A percentile compares a stretch with the other conserved stretches of the same genome.
phyloP scores from a whole-genome alignment of 257 asterid species.

The Nicotiana noctiflora region DNA sequence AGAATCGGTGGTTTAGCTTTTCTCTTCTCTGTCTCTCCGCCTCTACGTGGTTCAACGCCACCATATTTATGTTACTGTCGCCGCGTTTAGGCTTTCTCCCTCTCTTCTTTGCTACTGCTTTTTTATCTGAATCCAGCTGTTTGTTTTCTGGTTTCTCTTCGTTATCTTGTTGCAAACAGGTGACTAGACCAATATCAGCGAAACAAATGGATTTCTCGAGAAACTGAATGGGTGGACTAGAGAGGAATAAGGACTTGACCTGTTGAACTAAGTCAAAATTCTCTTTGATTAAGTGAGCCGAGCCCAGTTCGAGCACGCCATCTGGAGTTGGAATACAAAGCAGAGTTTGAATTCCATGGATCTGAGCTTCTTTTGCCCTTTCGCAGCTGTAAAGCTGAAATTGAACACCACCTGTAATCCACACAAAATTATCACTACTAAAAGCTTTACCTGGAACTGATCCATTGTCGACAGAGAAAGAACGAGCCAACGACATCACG shows the following conservation, averaged over 20 bases:
- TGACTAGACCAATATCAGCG: conserved; percentile 15
- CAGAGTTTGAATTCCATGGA: conserved; percentile 61
- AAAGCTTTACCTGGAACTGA: conserved; percentile 51
- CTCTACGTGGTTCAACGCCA: conserved; percentile 57
- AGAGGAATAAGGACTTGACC: conserved; percentile 37
- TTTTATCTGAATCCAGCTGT: conserved; percentile 25
- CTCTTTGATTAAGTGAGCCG: conserved; percentile 38
- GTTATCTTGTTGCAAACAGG: background rate
- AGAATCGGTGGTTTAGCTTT: conserved; percentile 80
- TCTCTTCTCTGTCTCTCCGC: conserved; percentile 90
- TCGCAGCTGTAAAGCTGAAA: conserved; percentile 53
- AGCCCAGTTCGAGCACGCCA: conserved; percentile 70
- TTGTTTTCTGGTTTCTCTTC: background rate
- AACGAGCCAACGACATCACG: conserved; percentile 62
- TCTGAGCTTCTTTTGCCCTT: conserved; percentile 66
- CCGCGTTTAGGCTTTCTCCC: conserved; percentile 46
- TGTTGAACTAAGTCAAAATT: conserved; percentile 48
- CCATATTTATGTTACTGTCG: background rate
- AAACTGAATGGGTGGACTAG: background rate
- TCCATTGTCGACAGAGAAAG: conserved; percentile 46
- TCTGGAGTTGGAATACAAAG: conserved; percentile 51
- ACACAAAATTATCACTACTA: conserved; percentile 42
- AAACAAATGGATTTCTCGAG: conserved; percentile 13
- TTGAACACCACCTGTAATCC: conserved; percentile 58
- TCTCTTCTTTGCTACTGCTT: conserved; percentile 35